phyloP scores from a whole-genome alignment of 805 yeast species.

The Ogataea henricii region DNA sequence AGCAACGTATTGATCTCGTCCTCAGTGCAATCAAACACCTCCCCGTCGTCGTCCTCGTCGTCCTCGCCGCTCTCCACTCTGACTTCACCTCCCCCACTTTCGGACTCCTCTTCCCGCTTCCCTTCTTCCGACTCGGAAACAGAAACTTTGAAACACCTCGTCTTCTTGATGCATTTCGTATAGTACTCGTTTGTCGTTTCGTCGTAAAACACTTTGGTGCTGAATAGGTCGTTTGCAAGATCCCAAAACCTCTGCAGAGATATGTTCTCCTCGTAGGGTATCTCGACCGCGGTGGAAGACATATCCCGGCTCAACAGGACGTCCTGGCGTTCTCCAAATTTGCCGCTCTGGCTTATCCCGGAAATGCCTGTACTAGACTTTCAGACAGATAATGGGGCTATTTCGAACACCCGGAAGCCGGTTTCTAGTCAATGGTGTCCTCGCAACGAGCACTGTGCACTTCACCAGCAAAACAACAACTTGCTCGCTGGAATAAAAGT shows the following conservation, averaged over 20 bases:
- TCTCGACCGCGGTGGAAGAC: slow-evolving; percentile 16
- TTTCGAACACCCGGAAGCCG: background rate
- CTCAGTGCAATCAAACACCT: slow-evolving; percentile 24
- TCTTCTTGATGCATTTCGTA: slow-evolving; percentile 19
- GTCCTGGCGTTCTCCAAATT: background rate
- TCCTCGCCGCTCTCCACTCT: no score
- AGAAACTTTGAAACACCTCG: slow-evolving; percentile 8
- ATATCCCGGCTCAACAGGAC: background rate
- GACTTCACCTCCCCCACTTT: slow-evolving; percentile 6
- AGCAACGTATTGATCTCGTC: slow-evolving; percentile 37
- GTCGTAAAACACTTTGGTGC: slow-evolving; percentile 31
- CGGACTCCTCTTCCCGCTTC: slow-evolving; percentile 5
- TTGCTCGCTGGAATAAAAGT: no score
- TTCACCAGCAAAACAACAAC: background rate
- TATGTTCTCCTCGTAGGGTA: slow-evolving; percentile 28
- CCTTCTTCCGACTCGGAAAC: slow-evolving; percentile 7
- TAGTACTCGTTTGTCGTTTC: slow-evolving; percentile 26
- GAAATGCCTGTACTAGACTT: background rate
- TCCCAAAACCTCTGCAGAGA: slow-evolving; percentile 36
- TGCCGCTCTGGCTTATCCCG: background rate
- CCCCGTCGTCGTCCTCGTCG: slow-evolving; percentile 3
- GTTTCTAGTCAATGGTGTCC: background rate
- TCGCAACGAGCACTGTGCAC: background rate
- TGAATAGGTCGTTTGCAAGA: slow-evolving; percentile 32
- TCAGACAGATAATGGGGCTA: no score